Evolutionary conservation across 306 rosid genomes (phyloP).

Genomic region (Cicer yamashitae): DNA sequence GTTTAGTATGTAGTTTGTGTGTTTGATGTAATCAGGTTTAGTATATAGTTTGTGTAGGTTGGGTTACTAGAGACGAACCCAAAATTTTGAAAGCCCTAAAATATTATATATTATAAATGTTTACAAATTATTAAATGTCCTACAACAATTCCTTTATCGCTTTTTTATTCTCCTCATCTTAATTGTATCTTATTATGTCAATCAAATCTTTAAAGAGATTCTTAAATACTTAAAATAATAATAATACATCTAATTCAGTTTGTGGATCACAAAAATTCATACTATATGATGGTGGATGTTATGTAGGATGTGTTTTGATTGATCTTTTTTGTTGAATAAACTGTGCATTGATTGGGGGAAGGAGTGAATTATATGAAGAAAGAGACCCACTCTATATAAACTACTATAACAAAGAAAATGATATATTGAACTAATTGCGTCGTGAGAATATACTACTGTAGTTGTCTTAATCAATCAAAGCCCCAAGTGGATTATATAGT

Average conservation of each 20-base stretch:
- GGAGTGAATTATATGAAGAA: slow-evolving; percentile 37
- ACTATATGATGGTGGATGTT: background rate
- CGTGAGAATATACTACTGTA: slow-evolving; percentile 24
- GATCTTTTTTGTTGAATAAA: slow-evolving; percentile 17
- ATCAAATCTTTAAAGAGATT: slow-evolving; percentile 30
- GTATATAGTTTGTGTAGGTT: no score
- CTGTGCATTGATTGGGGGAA: slow-evolving; percentile 11
- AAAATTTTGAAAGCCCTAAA: no score
- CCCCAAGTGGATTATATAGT: slow-evolving; percentile 44
- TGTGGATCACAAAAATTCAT: slow-evolving; percentile 17
- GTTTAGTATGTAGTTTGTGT: no score
- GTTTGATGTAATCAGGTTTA: no score
- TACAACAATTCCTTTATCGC: background rate
- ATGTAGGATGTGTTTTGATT: background rate
- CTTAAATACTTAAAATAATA: background rate
- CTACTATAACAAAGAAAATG: slow-evolving; percentile 2
- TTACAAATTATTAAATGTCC: no score
- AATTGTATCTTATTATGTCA: slow-evolving; percentile 7
- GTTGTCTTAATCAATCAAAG: slow-evolving; percentile 38
- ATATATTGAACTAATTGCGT: slow-evolving; percentile 23
- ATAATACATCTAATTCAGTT: slow-evolving; percentile 20
- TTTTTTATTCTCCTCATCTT: slow-evolving; percentile 11
- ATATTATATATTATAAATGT: no score
- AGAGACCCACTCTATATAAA: slow-evolving; percentile 1
- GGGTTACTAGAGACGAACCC: no score